These are phyloP conservation scores for Silene latifolia DNA, from an alignment of 148 eudicot species.

Conservation along the genomic window DNA sequence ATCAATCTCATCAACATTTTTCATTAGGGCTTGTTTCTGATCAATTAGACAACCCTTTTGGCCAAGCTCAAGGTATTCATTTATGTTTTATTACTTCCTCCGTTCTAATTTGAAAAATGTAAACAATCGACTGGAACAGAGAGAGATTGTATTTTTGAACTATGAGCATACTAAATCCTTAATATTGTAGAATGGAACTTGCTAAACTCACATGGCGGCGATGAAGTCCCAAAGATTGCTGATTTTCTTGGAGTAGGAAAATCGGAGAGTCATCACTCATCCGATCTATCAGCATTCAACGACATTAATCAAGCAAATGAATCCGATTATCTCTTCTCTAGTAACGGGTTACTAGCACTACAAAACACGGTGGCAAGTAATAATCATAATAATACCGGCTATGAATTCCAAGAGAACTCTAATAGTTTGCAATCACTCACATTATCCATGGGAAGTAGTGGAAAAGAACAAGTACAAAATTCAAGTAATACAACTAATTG, in stretches of 20 bases:
- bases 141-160: too few species aligned
- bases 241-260: slow-evolving; percentile 16
- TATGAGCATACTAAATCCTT: neutral
- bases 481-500: slow-evolving; percentile 40
- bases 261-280: neutral
- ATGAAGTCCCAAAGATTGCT: slow-evolving; percentile 9
- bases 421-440: slow-evolving; percentile 12
- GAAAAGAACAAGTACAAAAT: slow-evolving; percentile 32
- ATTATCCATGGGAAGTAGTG: slow-evolving; percentile 51
- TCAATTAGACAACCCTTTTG: slow-evolving; percentile 54
- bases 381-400: neutral
- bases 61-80: slow-evolving; percentile 70
- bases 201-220: neutral
- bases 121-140: too few species aligned
- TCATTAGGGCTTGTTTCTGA: slow-evolving; percentile 75
- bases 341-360: neutral
- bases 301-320: slow-evolving; percentile 10
- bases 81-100: too few species aligned
- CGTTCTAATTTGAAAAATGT: too few species aligned
- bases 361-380: slow-evolving; percentile 8
- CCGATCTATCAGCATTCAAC: slow-evolving; percentile 8
- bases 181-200: slow-evolving; percentile 6
- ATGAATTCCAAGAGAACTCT: slow-evolving; percentile 11
- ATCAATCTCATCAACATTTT: slow-evolving; percentile 60
- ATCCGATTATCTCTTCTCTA: slow-evolving; percentile 14